These are phyloP conservation scores for Trypanosoma boissoni DNA, from an alignment of 208 protist genomes.

Conservation along the genomic window DNA sequence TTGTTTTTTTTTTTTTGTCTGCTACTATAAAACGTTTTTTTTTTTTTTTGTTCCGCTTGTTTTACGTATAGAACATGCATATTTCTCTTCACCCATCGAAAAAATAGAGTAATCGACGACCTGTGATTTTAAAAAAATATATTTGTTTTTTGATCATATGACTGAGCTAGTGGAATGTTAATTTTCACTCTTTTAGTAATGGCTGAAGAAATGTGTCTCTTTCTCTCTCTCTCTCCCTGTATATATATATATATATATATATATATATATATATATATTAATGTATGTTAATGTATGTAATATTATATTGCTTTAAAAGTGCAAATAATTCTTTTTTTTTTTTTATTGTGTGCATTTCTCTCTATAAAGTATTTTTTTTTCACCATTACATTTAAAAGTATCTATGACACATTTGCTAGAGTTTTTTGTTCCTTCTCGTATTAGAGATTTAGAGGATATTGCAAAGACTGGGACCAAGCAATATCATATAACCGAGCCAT, in stretches of 20 bases:
- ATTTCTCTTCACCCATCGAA: no score
- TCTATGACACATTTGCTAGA: constrained; percentile 50
- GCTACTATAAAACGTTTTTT: constrained; percentile 1
- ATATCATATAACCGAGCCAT: constrained; percentile 48
- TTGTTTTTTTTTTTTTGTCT: constrained; percentile 26
- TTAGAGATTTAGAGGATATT: constrained; percentile 60
- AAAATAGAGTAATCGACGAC: no score
- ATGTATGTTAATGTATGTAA: constrained; percentile 1
- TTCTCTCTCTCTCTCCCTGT: no score
- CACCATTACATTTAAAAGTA: not conserved
- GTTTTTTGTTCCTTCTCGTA: constrained; percentile 70
- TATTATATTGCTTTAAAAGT: constrained; percentile 1
- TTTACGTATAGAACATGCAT: not conserved
- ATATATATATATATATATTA: no score
- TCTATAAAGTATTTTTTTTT: not conserved
- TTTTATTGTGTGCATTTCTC: not conserved
- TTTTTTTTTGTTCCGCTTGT: constrained; percentile 1
- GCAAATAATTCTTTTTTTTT: constrained; percentile 4
- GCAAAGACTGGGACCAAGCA: constrained; percentile 34
- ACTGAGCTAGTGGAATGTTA: no score
- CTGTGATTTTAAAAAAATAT: no score
- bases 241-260: no score
- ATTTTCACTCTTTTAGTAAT: no score
- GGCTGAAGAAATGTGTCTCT: no score
- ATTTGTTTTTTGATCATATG: no score